Evolutionary conservation across 2,329 filamentous ascomycete genomes (phyloP), one percentile per base, ranked within the genome.

Genomic region (Pseudogymnoascus destructans): DNA sequence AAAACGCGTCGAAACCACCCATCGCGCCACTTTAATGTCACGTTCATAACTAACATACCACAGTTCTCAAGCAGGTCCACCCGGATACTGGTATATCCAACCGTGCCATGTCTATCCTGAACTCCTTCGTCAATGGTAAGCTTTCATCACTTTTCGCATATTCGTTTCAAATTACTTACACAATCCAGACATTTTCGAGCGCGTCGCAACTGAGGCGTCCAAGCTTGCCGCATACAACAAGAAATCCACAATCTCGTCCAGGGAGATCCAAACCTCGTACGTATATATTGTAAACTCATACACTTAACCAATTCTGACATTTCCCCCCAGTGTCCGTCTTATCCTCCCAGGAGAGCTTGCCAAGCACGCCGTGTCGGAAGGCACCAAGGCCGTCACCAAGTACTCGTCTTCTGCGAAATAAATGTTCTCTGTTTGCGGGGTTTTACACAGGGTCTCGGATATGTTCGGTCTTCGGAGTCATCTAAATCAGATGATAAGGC

Each of bases 201-300:
- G 93, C 69, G 92, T 98, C 68, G 93, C 93, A 65, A 96, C 93
- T 61, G 93, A 98, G 78, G 93, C 93, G 57, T 95, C 89, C 73
- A 98, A 98, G 86, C 86, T 98, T 62, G 93, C 93, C 68, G 93
- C 93, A 64, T 98, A 98, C 83, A 98, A 98, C 87, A 98, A 97
- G 87, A 98, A 98, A 84, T 97, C 92, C 57, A 98, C 93, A 73
- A 98, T 98, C 78, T 97, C 92, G 58, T 97, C 93, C 67, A 87
- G 93, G 72, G 93, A 98, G 79, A 98, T 98, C 73, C 93, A 98
- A 83, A 98, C 93, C 69, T 96, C 93, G 75, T 84, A 75, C 66
- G 80, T 77, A 11, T 19, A 27, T 35, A 11, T 19, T 7, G 6
- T 46, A 25, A 67, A 85, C 82, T 77, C 72, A 61, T 74, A 74